Conservation (phyloP, 2,329 filamentous ascomycete genomes). For the Drechslera avenae region DNA sequence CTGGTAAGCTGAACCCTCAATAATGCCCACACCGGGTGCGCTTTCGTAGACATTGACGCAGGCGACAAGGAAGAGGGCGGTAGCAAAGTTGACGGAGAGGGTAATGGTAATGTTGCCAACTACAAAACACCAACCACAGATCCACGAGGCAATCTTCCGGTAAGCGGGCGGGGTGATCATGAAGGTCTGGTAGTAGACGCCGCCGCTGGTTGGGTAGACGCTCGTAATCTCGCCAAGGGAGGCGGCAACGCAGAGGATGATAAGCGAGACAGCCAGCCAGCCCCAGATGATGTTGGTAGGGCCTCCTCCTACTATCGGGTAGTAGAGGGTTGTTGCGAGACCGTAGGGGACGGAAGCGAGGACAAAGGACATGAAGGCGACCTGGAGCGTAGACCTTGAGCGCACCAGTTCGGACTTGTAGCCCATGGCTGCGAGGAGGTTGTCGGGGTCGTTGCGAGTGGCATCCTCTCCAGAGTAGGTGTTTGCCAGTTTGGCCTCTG, state of each 20-base stretch:
- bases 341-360: conserved; percentile 77
- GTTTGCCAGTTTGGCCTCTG: conserved; percentile 35
- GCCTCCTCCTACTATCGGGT: conserved; percentile 69
- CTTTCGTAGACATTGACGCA: conserved; percentile 62
- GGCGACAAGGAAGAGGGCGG: conserved; percentile 59
- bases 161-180: conserved; percentile 69
- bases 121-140: conserved; percentile 76
- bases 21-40: conserved; percentile 53
- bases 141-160: conserved; percentile 69
- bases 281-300: conserved; percentile 75
- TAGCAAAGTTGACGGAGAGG: conserved; percentile 79
- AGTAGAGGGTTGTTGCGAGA: conserved; percentile 70
- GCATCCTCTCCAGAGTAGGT: conserved; percentile 32
- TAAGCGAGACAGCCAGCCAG: conserved; percentile 70
- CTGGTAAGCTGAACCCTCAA: conserved; percentile 52
- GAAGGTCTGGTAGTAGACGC: conserved; percentile 80
- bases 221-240: conserved; percentile 76
- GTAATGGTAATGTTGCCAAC: conserved; percentile 84
- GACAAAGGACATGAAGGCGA: conserved; percentile 78
- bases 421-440: conserved; percentile 67
- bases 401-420: conserved; percentile 70
- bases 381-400: conserved; percentile 69
- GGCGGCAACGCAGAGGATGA: conserved; percentile 70
- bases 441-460: conserved; percentile 58
- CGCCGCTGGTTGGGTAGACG: conserved; percentile 76